phyloP scores from a whole-genome alignment of 2,329 filamentous ascomycete species.

The Epichloe brachyelytri region DNA sequence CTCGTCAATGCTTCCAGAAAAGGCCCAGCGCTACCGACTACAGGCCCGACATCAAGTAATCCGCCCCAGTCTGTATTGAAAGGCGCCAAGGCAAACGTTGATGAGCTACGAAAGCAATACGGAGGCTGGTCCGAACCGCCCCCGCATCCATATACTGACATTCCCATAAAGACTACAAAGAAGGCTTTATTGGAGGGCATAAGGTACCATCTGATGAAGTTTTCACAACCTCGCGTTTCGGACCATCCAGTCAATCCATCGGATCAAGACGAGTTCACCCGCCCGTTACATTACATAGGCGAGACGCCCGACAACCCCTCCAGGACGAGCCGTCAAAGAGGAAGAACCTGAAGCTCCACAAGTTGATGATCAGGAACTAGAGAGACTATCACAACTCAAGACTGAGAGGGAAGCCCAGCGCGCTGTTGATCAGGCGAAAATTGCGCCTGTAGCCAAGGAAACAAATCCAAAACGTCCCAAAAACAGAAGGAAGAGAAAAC shows the following conservation, averaged over 20 bases:
- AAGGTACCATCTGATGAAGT: conserved; percentile 77
- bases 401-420: conserved; percentile 76
- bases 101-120: conserved; percentile 31
- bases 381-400: conserved; percentile 54
- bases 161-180: conserved; percentile 72
- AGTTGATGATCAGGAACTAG: conserved; percentile 44
- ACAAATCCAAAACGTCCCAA: conserved; percentile 35
- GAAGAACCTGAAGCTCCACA: conserved; percentile 33
- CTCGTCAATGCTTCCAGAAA: conserved; percentile 48
- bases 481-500: conserved; percentile 72
- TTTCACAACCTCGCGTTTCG: conserved; percentile 44
- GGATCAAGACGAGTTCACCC: conserved; percentile 66
- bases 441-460: conserved; percentile 66
- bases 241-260: conserved; percentile 55
- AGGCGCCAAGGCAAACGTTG: conserved; percentile 22
- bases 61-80: conserved; percentile 13
- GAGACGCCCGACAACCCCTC: conserved; percentile 65
- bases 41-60: conserved; percentile 9
- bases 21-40: conserved; percentile 13
- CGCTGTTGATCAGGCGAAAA: conserved; percentile 80
- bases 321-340: conserved; percentile 50
- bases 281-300: conserved; percentile 77
- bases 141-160: conserved; percentile 36
- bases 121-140: conserved; percentile 46
- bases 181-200: conserved; percentile 65